Evolutionary conservation across 2,329 filamentous ascomycete genomes (phyloP).

Genomic region (Zasmidium cellare): DNA sequence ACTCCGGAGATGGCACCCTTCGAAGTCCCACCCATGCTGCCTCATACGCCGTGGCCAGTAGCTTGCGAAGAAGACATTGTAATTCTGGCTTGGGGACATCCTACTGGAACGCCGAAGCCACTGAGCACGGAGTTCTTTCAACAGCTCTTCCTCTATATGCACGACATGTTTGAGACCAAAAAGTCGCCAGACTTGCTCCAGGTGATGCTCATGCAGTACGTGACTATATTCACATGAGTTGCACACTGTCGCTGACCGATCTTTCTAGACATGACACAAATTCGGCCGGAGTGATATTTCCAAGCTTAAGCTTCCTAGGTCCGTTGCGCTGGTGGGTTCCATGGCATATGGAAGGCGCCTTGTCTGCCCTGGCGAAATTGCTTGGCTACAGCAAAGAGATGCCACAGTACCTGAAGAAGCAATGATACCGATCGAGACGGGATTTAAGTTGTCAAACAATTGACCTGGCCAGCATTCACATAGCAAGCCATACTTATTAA

Average conservation of each 20-base stretch:
- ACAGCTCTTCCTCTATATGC: constrained; percentile 7
- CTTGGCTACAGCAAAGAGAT: constrained; percentile 1
- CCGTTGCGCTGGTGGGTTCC: constrained; percentile 15
- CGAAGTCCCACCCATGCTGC: constrained; percentile 4
- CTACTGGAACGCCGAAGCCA: constrained; percentile 1
- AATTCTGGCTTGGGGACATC: constrained; percentile 9
- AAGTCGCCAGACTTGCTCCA: constrained; percentile 9
- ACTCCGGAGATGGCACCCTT: background rate
- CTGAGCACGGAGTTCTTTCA: constrained; percentile 11
- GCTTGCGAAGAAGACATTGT: constrained; percentile 7
- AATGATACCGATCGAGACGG: background rate
- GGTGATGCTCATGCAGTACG: constrained; percentile 11
- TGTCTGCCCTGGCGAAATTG: background rate
- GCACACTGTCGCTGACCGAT: background rate
- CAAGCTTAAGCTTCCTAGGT: constrained; percentile 4
- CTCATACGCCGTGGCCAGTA: constrained; percentile 9
- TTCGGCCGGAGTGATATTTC: constrained; percentile 9
- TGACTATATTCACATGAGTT: no score
- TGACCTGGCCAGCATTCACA: no score
- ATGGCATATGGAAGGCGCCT: constrained; percentile 4
- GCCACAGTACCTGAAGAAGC: constrained; percentile 1
- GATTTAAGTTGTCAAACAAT: background rate
- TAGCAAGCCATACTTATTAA: no score
- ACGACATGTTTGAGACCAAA: constrained; percentile 3
- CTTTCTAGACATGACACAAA: constrained; percentile 7